These are phyloP conservation scores for Ambrosia trifida DNA, from an alignment of 129 eudicot genomes.

Conservation along the genomic window DNA sequence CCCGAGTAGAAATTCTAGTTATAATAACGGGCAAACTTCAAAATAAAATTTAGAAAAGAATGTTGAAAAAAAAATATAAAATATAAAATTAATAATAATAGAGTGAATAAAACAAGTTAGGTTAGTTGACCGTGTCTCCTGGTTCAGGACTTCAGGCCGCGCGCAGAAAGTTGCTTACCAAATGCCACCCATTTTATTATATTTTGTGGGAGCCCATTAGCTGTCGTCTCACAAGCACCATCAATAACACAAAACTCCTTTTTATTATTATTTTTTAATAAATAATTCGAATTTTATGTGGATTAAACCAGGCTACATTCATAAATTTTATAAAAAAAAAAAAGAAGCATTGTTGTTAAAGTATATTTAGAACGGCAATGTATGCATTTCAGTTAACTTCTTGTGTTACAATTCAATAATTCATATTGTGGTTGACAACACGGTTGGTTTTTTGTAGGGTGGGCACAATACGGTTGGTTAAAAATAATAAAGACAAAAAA, in stretches of 20 bases:
- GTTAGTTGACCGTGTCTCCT: conserved; percentile 11
- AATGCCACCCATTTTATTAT: conserved; percentile 18
- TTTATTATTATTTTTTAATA: not conserved
- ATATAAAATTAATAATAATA: not conserved
- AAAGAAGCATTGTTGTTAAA: too few species aligned
- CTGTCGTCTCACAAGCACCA: conserved; percentile 17
- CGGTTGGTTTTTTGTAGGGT: too few species aligned
- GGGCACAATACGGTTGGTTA: too few species aligned
- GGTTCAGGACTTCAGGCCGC: conserved; percentile 2
- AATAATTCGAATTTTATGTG: not conserved
- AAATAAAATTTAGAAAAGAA: too few species aligned
- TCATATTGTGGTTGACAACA: too few species aligned
- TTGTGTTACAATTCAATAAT: too few species aligned
- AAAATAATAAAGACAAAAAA: too few species aligned
- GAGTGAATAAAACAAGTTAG: conserved; percentile 3
- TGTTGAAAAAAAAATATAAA: not conserved
- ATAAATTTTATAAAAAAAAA: too few species aligned
- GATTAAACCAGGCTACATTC: not conserved
- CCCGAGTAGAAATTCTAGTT: too few species aligned
- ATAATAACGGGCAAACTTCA: too few species aligned
- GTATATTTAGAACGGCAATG: too few species aligned
- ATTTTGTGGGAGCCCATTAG: conserved; percentile 9
- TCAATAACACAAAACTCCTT: not conserved
- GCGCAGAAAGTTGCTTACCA: conserved; percentile 27
- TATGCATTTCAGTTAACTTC: too few species aligned